Percentiles rank a stretch among this genome's conserved stretches.
These are phyloP conservation scores for Sclerotinia sclerotiorum DNA, from an alignment of 2,329 filamentous ascomycete genomes.

Conservation along the genomic window DNA sequence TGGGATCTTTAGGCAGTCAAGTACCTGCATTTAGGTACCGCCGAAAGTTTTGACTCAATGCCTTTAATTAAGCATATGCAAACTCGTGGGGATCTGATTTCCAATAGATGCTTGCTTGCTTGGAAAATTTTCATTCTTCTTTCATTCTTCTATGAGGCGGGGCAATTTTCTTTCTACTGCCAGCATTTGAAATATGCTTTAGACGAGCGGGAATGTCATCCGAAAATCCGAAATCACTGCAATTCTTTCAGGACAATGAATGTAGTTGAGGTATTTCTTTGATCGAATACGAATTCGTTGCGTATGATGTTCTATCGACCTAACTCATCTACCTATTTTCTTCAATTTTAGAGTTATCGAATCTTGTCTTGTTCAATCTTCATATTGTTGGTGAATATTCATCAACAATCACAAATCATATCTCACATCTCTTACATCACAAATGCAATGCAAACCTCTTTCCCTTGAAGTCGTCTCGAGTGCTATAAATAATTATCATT, in stretches of 20 bases:
- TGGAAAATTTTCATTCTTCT: not conserved
- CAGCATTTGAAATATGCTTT: not conserved
- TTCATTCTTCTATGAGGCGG: not conserved
- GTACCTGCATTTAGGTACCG: slow-evolving; percentile 17
- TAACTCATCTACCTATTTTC: not conserved
- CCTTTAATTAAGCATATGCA: not conserved
- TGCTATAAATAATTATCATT: no score
- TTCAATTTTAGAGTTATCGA: not conserved
- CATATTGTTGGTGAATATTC: not conserved
- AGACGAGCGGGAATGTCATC: not conserved
- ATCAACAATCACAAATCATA: no score
- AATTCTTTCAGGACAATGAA: not conserved
- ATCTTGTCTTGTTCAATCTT: not conserved
- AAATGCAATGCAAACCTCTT: no score
- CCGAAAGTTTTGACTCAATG: slow-evolving; percentile 4
- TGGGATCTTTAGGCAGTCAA: slow-evolving; percentile 8
- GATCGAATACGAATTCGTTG: not conserved
- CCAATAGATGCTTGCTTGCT: no score
- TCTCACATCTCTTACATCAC: no score
- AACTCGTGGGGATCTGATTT: slow-evolving; percentile 4
- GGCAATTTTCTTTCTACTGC: not conserved
- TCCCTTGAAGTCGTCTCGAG: no score
- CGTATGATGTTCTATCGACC: not conserved
- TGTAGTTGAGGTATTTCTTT: not conserved
- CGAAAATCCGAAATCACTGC: not conserved